These are phyloP conservation scores for Tricholoma sp. DNA, from an alignment of 768 basidiomycete genomes.

Conservation along the genomic window DNA sequence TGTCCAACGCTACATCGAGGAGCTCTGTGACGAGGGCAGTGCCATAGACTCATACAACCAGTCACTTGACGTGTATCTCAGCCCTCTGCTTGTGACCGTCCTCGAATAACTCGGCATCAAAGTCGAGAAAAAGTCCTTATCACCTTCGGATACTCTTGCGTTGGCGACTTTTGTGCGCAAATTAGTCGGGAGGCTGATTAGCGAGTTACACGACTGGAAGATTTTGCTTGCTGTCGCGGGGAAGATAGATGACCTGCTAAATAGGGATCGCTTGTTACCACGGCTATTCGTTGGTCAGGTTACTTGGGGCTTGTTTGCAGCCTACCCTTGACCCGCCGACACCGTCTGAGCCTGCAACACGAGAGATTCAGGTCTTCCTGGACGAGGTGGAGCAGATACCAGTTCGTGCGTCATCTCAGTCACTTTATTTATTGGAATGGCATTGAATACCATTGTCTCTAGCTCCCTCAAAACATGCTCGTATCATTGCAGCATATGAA, in stretches of 20 bases:
- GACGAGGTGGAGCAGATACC: slow-evolving; percentile 34
- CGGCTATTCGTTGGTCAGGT: slow-evolving; percentile 35
- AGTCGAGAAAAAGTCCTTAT: slow-evolving; percentile 45
- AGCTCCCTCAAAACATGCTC: slow-evolving; percentile 34
- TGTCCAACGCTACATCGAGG: slow-evolving; percentile 80
- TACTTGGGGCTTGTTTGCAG: slow-evolving; percentile 32
- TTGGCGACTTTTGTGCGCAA: slow-evolving; percentile 60
- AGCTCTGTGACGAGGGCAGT: slow-evolving; percentile 36
- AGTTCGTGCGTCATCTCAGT: slow-evolving; percentile 36
- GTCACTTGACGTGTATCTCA: slow-evolving; percentile 40
- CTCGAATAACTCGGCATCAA: slow-evolving; percentile 76
- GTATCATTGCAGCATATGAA: slow-evolving; percentile 42
- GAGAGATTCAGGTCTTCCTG: slow-evolving; percentile 41
- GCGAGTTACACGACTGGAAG: slow-evolving; percentile 44
- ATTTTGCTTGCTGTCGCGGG: slow-evolving; percentile 30
- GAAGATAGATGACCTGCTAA: slow-evolving; percentile 33
- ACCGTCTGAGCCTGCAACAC: not conserved
- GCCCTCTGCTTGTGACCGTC: slow-evolving; percentile 75
- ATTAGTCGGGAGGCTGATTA: slow-evolving; percentile 51
- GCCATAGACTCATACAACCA: slow-evolving; percentile 6
- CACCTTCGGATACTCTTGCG: slow-evolving; percentile 58
- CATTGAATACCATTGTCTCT: not conserved
- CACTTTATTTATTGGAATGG: not conserved
- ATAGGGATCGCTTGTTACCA: slow-evolving; percentile 23
- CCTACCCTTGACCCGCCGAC: slow-evolving; percentile 10